A percentile compares a stretch with the other conserved stretches of the same genome.
Conservation (phyloP, 345 rosid species). For the Salix dunnii region DNA sequence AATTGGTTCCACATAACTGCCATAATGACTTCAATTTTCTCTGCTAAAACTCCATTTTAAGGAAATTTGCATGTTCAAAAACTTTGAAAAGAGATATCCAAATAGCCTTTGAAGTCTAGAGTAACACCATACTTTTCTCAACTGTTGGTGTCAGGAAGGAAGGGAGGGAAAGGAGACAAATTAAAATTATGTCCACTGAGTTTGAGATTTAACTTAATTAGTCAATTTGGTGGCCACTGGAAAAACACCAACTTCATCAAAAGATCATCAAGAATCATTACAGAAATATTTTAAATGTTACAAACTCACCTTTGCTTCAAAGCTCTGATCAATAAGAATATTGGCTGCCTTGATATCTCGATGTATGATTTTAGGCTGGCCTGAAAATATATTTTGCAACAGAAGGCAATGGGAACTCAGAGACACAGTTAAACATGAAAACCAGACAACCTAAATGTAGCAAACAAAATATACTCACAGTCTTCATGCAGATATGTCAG, state of each 20-base stretch:
- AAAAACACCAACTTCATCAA: background rate
- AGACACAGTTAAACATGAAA: background rate
- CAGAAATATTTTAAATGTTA: background rate
- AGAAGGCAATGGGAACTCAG: background rate
- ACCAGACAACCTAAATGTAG: background rate
- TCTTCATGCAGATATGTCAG: constrained; percentile 24
- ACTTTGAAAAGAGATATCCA: background rate
- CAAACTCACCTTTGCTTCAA: constrained; percentile 25
- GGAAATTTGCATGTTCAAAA: background rate
- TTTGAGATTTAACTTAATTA: background rate
- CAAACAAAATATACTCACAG: constrained; percentile 12
- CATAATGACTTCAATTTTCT: background rate
- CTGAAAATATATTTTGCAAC: constrained; percentile 1
- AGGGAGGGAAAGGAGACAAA: background rate
- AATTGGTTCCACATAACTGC: background rate
- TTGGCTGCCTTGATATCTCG: constrained; percentile 30
- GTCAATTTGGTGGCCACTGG: background rate
- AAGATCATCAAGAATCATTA: background rate
- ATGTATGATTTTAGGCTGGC: constrained; percentile 32
- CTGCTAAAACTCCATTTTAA: background rate
- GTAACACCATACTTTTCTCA: background rate
- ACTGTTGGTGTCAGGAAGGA: background rate
- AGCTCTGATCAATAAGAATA: constrained; percentile 28
- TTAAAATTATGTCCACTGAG: background rate
- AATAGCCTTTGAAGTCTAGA: background rate